Percentiles rank a stretch among this genome's conserved stretches.
Evolutionary conservation across 169 alveolate species (phyloP).

Genomic region (Plasmodium reichenowi): DNA sequence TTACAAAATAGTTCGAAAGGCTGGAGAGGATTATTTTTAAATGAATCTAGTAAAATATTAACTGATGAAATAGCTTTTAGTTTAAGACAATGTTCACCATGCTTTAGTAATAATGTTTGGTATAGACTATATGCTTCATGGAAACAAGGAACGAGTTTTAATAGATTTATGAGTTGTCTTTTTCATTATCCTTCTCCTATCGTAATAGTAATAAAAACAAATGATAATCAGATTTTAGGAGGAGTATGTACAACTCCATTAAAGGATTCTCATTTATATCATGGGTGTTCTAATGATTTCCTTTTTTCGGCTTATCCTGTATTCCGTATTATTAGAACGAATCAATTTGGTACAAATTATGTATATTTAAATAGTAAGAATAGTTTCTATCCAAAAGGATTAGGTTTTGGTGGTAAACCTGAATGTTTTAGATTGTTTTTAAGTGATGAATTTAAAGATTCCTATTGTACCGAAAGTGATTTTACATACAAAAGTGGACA

Average conservation of each 20-base stretch:
- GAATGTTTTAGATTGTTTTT: slow-evolving; percentile 75
- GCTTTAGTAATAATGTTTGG: slow-evolving; percentile 72
- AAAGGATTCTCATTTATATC: slow-evolving; percentile 74
- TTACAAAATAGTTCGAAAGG: slow-evolving; percentile 50
- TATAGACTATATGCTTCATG: slow-evolving; percentile 74
- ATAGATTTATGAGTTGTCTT: slow-evolving; percentile 58
- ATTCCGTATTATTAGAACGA: slow-evolving; percentile 59
- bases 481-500: slow-evolving; percentile 71
- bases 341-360: slow-evolving; percentile 59
- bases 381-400: slow-evolving; percentile 68
- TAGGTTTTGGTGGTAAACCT: slow-evolving; percentile 75
- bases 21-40: slow-evolving; percentile 75
- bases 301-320: slow-evolving; percentile 72
- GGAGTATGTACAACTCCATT: slow-evolving; percentile 73
- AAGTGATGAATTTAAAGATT: slow-evolving; percentile 75
- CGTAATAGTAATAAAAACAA: slow-evolving; percentile 63
- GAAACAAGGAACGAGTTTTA: slow-evolving; percentile 75
- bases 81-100: slow-evolving; percentile 72
- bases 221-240: slow-evolving; percentile 74
- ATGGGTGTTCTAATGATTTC: slow-evolving; percentile 65
- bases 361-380: slow-evolving; percentile 72
- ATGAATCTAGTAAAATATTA: slow-evolving; percentile 72
- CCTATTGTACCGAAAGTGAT: slow-evolving; percentile 75
- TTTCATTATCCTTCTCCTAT: slow-evolving; percentile 62
- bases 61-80: slow-evolving; percentile 74